Evolutionary conservation across 352 stramenopile genomes (phyloP), one percentile per base, ranked within the genome.

Genomic region (Globisporangium heterothallicum): DNA sequence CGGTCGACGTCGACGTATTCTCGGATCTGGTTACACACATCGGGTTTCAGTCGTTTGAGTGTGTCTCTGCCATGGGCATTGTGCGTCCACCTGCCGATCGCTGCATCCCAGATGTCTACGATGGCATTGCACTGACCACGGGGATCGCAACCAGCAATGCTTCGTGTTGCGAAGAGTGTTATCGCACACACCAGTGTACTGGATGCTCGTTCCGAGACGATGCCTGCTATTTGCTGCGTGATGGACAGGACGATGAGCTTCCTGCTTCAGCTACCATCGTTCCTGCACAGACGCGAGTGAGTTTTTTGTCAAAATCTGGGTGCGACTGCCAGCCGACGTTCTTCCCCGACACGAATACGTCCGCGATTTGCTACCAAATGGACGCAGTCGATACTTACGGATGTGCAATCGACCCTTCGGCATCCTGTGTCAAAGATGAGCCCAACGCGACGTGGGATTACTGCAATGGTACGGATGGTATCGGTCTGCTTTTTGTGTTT

Each of bases 391-490:
- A 10, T 8, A 43, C 13, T 47, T 61, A 42, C 48, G 34, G 30
- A 9, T 78, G 68, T 44, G 57, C 45, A 12, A 47, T 78, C 24
- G 32, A 62, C 13, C 47, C 58, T 6, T 54, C 35, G 10, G 55
- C 56, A 8, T 30, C 44, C 3, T 75, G 66, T 27, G 42, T 27
- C 0, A 53, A 52, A 24, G 42, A 44, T n/a, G 38, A 57, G 16
- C 29, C 22, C n/a, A 32, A 45, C 12, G 30, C 42, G 26, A 42
- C 56, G 1, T 67, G 66, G 59, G 69, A 78, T 50, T 56, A 62
- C 2, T 75, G 69, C 43, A 73, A 78, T 53, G 63, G 69, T 74
- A 42, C 25, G 50, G 44, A 24, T 1, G 63, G 69, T 74, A 42
- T 26, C 46, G 44, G 19, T 1, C 0, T 9, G 29, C 29, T 34